Percentiles rank a stretch among this genome's conserved stretches.
phyloP scores from a whole-genome alignment of 768 basidiomycete genomes.

The Terana coerulea region DNA sequence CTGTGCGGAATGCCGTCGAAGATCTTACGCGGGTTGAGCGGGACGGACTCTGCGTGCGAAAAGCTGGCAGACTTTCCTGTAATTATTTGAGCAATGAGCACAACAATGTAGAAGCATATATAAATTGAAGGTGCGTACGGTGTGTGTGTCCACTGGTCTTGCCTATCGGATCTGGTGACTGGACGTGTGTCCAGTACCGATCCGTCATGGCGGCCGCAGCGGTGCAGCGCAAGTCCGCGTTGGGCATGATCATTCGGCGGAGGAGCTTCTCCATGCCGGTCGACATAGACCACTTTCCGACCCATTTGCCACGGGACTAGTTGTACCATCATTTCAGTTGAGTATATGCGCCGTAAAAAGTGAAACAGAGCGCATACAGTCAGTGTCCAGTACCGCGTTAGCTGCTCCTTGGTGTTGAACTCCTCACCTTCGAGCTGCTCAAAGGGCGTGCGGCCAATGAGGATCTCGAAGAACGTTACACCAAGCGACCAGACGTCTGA shows the following conservation, averaged over 20 bases:
- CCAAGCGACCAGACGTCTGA: slow-evolving; percentile 86
- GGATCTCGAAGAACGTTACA: slow-evolving; percentile 91
- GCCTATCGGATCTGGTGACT: not conserved
- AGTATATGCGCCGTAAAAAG: not conserved
- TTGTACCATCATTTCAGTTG: not conserved
- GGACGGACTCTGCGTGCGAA: too few relatives aligned
- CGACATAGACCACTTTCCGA: slow-evolving; percentile 75
- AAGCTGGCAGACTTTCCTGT: slow-evolving; percentile 34
- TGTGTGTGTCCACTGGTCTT: slow-evolving; percentile 24
- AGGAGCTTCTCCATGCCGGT: slow-evolving; percentile 61
- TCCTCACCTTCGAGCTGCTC: slow-evolving; percentile 77
- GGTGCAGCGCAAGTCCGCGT: slow-evolving; percentile 76
- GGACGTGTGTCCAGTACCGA: slow-evolving; percentile 51
- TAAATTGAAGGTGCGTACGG: slow-evolving; percentile 34
- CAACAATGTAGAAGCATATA: not conserved
- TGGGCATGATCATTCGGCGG: slow-evolving; percentile 75
- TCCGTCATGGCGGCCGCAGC: slow-evolving; percentile 64
- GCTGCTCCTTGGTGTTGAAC: slow-evolving; percentile 72
- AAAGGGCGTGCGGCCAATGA: slow-evolving; percentile 90
- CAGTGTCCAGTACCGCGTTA: slow-evolving; percentile 84
- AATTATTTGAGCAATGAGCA: not conserved
- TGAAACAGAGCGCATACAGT: slow-evolving; percentile 60
- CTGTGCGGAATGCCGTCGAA: slow-evolving; percentile 11
- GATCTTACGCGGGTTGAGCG: slow-evolving; percentile 16
- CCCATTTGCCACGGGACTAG: slow-evolving; percentile 82